phyloP scores from a whole-genome alignment of 768 basidiomycete species.

The Xerocomellus amylosporus region DNA sequence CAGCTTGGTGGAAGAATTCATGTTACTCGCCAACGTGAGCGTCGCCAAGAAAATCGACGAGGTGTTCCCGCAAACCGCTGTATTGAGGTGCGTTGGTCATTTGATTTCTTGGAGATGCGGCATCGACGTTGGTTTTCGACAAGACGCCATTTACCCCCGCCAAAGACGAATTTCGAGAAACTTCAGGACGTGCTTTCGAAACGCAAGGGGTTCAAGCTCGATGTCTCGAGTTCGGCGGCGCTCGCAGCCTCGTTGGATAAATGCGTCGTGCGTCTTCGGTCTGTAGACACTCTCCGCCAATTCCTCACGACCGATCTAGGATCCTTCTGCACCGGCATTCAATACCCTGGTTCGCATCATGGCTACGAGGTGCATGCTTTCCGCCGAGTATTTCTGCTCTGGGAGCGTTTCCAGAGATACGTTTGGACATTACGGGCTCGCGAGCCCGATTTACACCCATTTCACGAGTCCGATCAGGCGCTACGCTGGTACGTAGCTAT shows the following conservation, averaged over 20 bases:
- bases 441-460: conserved; percentile 95
- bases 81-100: conserved; percentile 58
- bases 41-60: conserved; percentile 92
- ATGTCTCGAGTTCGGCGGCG: conserved; percentile 88
- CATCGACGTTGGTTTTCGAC: not conserved
- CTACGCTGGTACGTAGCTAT: conserved; percentile 69
- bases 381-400: conserved; percentile 97
- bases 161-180: conserved; percentile 91
- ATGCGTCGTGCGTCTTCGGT: conserved; percentile 63
- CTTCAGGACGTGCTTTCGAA: conserved; percentile 89
- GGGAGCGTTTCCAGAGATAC: conserved; percentile 90
- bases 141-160: conserved; percentile 90
- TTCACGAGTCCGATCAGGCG: conserved; percentile 97
- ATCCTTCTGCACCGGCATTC: conserved; percentile 81
- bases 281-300: not conserved
- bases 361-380: conserved; percentile 98
- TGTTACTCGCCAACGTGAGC: conserved; percentile 95
- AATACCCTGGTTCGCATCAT: conserved; percentile 98
- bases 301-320: conserved; percentile 43
- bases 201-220: conserved; percentile 75
- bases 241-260: conserved; percentile 84
- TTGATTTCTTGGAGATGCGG: not conserved
- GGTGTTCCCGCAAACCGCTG: conserved; percentile 93
- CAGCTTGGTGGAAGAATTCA: conserved; percentile 97
- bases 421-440: conserved; percentile 97